Conservation (phyloP, 2,329 filamentous ascomycete genomes). For the Macroventuria anomochaeta region DNA sequence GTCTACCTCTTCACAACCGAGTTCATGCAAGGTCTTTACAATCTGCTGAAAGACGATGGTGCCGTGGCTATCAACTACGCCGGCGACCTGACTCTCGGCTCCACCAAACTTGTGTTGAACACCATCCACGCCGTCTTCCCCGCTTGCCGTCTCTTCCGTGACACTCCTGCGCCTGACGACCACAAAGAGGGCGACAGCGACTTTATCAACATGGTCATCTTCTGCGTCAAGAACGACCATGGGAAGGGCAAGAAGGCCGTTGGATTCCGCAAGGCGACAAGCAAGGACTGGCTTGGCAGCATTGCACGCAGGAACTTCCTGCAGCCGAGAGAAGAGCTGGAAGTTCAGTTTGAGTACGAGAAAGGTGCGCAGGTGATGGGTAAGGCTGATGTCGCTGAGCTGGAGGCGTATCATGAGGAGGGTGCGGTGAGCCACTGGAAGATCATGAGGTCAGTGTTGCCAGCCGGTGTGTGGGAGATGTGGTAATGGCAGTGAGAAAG, state of each 20-base stretch:
- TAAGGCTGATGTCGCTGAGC: constrained; percentile 67
- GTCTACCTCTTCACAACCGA: constrained; percentile 85
- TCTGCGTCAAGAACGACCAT: constrained; percentile 74
- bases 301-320: constrained; percentile 73
- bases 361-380: constrained; percentile 62
- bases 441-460: constrained; percentile 87
- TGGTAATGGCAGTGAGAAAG: constrained; percentile 63
- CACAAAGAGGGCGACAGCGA: constrained; percentile 55
- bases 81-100: constrained; percentile 79
- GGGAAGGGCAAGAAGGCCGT: constrained; percentile 52
- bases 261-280: constrained; percentile 69
- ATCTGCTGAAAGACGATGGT: constrained; percentile 77
- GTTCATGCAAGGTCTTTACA: constrained; percentile 75
- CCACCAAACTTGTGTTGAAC: constrained; percentile 77
- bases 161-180: constrained; percentile 64
- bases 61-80: constrained; percentile 96
- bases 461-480: constrained; percentile 79
- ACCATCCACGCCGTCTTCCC: constrained; percentile 86
- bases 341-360: constrained; percentile 49
- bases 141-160: constrained; percentile 89
- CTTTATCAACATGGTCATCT: constrained; percentile 96
- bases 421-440: constrained; percentile 87
- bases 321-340: constrained; percentile 73
- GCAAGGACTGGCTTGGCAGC: constrained; percentile 75
- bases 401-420: constrained; percentile 74